These are phyloP conservation scores for Extremus antarcticus DNA, from an alignment of 495 filamentous ascomycete genomes.

Conservation along the genomic window DNA sequence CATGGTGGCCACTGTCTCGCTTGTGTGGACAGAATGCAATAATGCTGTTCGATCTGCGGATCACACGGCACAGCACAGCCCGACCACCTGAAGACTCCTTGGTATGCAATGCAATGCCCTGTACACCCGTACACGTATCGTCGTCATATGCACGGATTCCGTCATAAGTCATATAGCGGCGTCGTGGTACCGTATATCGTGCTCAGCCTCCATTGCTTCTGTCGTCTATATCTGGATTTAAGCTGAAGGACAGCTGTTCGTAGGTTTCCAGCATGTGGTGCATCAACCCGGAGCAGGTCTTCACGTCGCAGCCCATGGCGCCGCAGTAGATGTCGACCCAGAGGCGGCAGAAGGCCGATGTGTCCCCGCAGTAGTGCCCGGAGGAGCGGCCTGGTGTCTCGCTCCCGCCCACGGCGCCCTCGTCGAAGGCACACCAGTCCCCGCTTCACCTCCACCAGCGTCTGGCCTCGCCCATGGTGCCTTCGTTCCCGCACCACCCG, in stretches of 20 bases:
- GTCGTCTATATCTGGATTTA: too few species aligned
- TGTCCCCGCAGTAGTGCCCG: conserved; percentile 3
- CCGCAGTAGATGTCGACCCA: conserved; percentile 29
- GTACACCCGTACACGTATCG: too few species aligned
- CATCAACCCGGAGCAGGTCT: neutral
- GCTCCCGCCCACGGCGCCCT: conserved; percentile 41
- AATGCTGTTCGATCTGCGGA: neutral
- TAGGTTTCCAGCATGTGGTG: too few species aligned
- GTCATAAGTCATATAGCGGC: neutral
- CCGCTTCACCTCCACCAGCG: neutral
- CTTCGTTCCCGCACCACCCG: conserved; percentile 19
- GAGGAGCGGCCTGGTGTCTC: neutral
- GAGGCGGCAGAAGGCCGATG: conserved; percentile 19
- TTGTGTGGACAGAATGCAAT: too few species aligned
- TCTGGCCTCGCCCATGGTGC: conserved; percentile 24
- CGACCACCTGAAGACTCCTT: neutral
- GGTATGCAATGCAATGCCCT: neutral
- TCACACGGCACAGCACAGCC: neutral
- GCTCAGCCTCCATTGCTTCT: neutral
- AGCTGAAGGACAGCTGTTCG: neutral
- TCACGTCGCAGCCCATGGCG: conserved; percentile 34
- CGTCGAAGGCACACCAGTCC: neutral
- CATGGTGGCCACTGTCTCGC: too few species aligned
- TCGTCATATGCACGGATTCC: neutral
- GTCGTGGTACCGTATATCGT: neutral